phyloP scores from a whole-genome alignment of 495 filamentous ascomycete species.

The Aspergillus campestris region DNA sequence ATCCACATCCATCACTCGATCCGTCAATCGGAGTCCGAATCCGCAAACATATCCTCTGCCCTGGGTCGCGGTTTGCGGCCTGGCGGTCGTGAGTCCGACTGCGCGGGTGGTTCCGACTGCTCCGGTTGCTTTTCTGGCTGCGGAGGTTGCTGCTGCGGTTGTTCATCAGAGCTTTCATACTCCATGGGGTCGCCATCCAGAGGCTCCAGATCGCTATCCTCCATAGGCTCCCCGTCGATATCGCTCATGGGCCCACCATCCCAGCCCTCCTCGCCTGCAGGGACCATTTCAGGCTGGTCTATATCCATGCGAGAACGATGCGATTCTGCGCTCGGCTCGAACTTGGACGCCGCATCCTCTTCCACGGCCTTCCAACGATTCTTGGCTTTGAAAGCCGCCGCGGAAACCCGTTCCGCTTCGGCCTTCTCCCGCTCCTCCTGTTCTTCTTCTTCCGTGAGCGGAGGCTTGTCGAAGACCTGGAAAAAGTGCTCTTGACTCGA shows the following conservation, averaged over 20 bases:
- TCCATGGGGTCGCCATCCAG: constrained; percentile 50
- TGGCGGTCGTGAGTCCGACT: constrained; percentile 18
- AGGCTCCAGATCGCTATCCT: constrained; percentile 44
- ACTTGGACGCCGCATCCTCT: constrained; percentile 37
- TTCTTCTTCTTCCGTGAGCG: constrained; percentile 44
- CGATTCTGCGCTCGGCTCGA: constrained; percentile 19
- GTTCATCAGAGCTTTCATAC: constrained; percentile 36
- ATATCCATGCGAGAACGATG: constrained; percentile 17
- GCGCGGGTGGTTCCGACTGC: constrained; percentile 15
- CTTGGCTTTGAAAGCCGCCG: constrained; percentile 38
- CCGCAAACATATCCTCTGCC: constrained; percentile 93
- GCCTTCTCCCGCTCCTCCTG: constrained; percentile 44
- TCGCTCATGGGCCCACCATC: constrained; percentile 36
- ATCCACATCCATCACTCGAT: too few species aligned
- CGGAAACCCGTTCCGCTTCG: constrained; percentile 30
- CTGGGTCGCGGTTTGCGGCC: constrained; percentile 56
- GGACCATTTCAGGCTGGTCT: constrained; percentile 8
- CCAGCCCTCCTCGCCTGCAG: constrained; percentile 13
- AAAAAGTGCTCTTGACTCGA: constrained; percentile 66
- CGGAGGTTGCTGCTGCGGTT: constrained; percentile 13
- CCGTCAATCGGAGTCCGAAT: constrained; percentile 43
- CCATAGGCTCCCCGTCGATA: constrained; percentile 47
- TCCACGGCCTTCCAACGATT: constrained; percentile 69
- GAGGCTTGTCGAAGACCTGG: constrained; percentile 65
- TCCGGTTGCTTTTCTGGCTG: constrained; percentile 15